A percentile compares a stretch with the other conserved stretches of the same genome.
These are phyloP conservation scores for Xylariaceae sp. DNA, from an alignment of 2,329 filamentous ascomycete genomes.

Conservation along the genomic window DNA sequence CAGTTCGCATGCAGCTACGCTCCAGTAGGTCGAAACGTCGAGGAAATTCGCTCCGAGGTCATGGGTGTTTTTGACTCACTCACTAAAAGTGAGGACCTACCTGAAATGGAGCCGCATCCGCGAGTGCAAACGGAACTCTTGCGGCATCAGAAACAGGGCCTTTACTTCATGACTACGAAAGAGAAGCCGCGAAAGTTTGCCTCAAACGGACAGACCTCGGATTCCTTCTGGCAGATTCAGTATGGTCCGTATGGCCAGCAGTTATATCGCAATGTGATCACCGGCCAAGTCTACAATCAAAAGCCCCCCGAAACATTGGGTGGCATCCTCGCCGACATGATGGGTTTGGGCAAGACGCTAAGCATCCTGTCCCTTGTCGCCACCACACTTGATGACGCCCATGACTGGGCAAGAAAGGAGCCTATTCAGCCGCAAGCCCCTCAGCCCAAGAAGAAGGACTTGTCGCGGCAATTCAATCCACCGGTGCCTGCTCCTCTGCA, in stretches of 20 bases:
- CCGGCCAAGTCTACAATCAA: constrained; percentile 56
- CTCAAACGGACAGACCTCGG: constrained; percentile 53
- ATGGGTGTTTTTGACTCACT: constrained; percentile 84
- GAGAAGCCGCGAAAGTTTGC: constrained; percentile 62
- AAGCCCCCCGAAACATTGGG: constrained; percentile 64
- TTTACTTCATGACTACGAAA: constrained; percentile 77
- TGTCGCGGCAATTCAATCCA: constrained; percentile 34
- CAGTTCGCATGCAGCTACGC: constrained; percentile 26
- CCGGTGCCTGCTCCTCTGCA: constrained; percentile 41
- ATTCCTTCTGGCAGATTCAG: constrained; percentile 71
- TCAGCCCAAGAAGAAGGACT: constrained; percentile 36
- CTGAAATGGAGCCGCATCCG: constrained; percentile 61
- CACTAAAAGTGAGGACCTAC: constrained; percentile 67
- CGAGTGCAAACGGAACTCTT: constrained; percentile 65
- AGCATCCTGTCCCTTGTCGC: constrained; percentile 77
- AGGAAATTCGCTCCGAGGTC: constrained; percentile 82
- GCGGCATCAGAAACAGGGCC: constrained; percentile 81
- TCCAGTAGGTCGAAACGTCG: constrained; percentile 57
- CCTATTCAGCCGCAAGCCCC: constrained; percentile 46
- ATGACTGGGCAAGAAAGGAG: constrained; percentile 51
- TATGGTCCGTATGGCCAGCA: constrained; percentile 46
- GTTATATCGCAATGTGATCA: constrained; percentile 79
- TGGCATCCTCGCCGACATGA: constrained; percentile 77
- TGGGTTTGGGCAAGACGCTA: constrained; percentile 82
- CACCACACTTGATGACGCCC: constrained; percentile 57